Percentiles rank a stretch among this genome's conserved stretches.
These are phyloP conservation scores for Ophiostoma tasmaniense DNA, from an alignment of 2,329 filamentous ascomycete species.

Conservation along the genomic window DNA sequence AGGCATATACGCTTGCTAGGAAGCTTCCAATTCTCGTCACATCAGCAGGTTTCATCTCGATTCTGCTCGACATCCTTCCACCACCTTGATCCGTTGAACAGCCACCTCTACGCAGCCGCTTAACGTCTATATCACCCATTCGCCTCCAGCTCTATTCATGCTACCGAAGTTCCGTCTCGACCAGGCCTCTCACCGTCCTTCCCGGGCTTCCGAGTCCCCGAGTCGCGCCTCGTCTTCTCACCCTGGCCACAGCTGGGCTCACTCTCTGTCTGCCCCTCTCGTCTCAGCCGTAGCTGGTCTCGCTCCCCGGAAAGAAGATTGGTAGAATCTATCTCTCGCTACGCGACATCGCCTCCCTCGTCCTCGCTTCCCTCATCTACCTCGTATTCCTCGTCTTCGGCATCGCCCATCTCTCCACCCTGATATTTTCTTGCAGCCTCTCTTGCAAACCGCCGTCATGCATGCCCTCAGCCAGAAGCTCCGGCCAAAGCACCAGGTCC, in stretches of 20 bases:
- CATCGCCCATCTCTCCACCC: neutral
- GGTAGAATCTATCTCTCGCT: neutral
- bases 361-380: neutral
- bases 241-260: neutral
- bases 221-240: neutral
- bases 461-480: constrained; percentile 58
- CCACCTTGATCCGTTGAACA: neutral
- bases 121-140: neutral
- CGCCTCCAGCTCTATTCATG: neutral
- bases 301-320: neutral
- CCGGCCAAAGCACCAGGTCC: constrained; percentile 92
- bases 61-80: neutral
- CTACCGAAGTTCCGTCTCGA: neutral
- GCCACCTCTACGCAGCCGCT: neutral
- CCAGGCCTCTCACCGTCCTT: neutral
- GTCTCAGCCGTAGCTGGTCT: neutral
- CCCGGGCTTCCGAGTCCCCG: constrained; percentile 1
- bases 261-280: neutral
- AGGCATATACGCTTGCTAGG: neutral
- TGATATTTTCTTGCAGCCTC: neutral
- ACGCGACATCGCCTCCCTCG: neutral
- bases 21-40: neutral
- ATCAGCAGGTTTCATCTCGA: neutral
- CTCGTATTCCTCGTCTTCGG: neutral
- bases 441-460: constrained; percentile 37